Evolutionary conservation across 257 asterid genomes (phyloP), one percentile per base, ranked within the genome.

Genomic region (Fraxinus quadrangulata): DNA sequence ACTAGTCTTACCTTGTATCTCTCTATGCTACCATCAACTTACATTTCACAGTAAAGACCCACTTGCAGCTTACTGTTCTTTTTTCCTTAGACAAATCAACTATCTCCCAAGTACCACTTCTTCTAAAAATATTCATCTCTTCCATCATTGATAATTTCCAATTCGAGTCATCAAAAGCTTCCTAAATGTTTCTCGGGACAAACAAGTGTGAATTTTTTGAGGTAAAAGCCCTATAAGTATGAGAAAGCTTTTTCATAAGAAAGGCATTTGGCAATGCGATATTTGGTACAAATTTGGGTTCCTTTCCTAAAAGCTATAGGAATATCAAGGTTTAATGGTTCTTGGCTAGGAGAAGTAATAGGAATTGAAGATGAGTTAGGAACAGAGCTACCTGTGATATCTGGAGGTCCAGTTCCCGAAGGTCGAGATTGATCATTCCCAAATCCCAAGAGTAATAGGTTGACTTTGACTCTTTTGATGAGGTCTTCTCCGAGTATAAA

Each of bases 261-360:
- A 4, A 78, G 2, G 9, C 59, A 71, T 36, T 56, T 54, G 0
- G 72, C 13, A 21, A 71, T 39, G 24, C 72, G 47, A 71, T 71
- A 42, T 21, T 71, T 33, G 11, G 34, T 34, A 47, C 23, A 13
- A 8, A 9, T 71, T 21, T 21, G 42, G n/a, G 45, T 30, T 23
- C 36, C 63, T 71, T 71, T 71, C n/a, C 75, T 40, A n/a, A 71
- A 0, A n/a, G 75, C 61, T n/a, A 42, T 40, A 21, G 63, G 61
- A 40, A 71, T 13, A 21, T 71, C 39, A 23, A 71, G 63, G 39
- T 40, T 51, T 14, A 4, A 2, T 13, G 26, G 72, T 33, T 47
- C n/a, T 47, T 47, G 19, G n/a, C 5, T 17, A 47, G n/a, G 21
- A 47, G 59, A 17, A 47, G n/a, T 47, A 47, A 47, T 4, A 14